Evolutionary conservation across 257 asterid species (phyloP).

Genomic region (Cordia subcordata): DNA sequence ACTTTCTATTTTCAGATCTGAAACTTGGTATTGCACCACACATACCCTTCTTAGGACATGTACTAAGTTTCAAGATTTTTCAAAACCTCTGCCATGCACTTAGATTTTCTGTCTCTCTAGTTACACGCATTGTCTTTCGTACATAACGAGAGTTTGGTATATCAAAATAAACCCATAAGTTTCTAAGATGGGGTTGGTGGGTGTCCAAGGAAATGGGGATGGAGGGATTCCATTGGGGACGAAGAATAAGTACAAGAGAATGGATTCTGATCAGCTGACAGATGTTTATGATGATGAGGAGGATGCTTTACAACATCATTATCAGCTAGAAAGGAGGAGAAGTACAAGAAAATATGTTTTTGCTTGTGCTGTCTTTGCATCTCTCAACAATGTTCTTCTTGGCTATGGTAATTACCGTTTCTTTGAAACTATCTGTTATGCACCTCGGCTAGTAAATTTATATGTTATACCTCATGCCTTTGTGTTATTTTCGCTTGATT

Average conservation of each 20-base stretch:
- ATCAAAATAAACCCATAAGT: too few species aligned
- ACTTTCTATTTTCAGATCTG: conserved; percentile 1
- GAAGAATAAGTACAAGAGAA: conserved; percentile 61
- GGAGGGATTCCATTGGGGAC: conserved; percentile 45
- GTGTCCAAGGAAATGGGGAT: conserved; percentile 49
- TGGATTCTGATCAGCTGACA: conserved; percentile 43
- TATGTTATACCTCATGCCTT: too few species aligned
- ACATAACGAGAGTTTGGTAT: too few species aligned
- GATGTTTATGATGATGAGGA: conserved; percentile 37
- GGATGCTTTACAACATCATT: conserved; percentile 40
- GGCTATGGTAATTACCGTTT: conserved; percentile 70
- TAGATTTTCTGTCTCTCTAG: not conserved
- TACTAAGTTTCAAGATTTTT: not conserved
- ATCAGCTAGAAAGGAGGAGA: conserved; percentile 45
- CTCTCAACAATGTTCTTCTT: conserved; percentile 86
- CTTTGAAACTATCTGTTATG: not conserved
- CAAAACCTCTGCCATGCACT: too few species aligned
- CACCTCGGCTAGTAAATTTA: not conserved
- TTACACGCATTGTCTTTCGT: too few species aligned
- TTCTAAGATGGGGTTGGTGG: conserved; percentile 10
- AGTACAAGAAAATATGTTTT: conserved; percentile 67
- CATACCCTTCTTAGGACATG: not conserved
- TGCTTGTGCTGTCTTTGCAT: conserved; percentile 96
- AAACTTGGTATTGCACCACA: not conserved
- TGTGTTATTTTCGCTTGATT: too few species aligned